Evolutionary conservation across 441 rosid genomes (phyloP).

Genomic region (Eruca vesicaria): DNA sequence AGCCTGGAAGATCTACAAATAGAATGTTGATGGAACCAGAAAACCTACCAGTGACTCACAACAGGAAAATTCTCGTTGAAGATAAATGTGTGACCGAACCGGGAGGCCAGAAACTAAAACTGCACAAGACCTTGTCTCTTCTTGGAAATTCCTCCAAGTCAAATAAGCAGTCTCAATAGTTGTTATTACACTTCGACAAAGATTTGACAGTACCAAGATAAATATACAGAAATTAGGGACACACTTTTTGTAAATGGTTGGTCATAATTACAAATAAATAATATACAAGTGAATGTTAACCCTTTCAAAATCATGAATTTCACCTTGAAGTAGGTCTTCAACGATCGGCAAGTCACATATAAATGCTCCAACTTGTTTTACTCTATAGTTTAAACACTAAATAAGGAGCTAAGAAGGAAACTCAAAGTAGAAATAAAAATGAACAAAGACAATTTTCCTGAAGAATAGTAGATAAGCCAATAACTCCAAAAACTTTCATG

Average conservation of each 20-base stretch:
- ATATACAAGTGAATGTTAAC: neutral
- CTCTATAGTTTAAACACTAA: conserved; percentile 50
- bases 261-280: neutral
- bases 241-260: neutral
- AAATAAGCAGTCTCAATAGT: conserved; percentile 95
- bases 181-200: conserved; percentile 93
- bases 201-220: conserved; percentile 98
- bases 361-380: conserved; percentile 96
- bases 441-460: neutral
- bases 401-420: neutral
- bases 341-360: conserved; percentile 93
- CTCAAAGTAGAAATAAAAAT: neutral
- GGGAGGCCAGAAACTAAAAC: too few relatives aligned
- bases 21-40: neutral
- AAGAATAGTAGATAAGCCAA: conserved; percentile 39
- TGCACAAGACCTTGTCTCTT: conserved; percentile 69
- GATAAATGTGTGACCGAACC: too few relatives aligned
- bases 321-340: too few relatives aligned
- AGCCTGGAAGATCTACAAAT: conserved; percentile 59
- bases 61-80: conserved; percentile 93
- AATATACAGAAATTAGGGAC: conserved; percentile 9
- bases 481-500: conserved; percentile 92
- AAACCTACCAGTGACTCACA: conserved; percentile 37
- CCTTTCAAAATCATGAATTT: too few relatives aligned
- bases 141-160: conserved; percentile 93